Conservation (phyloP, 805 yeast species). For the Lachancea thermotolerans region DNA sequence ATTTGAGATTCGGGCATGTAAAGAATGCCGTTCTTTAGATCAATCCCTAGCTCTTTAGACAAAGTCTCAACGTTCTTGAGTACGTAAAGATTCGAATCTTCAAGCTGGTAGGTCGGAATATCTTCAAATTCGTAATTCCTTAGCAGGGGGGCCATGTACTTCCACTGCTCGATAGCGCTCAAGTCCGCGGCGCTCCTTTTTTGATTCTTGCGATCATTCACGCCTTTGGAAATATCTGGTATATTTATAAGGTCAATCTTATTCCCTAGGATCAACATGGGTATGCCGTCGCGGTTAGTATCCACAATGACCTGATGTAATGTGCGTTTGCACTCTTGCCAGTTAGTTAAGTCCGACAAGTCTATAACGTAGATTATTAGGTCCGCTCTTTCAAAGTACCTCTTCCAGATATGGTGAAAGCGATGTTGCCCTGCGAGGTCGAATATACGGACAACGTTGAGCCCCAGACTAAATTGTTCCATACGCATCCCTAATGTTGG, state of each 20-base stretch:
- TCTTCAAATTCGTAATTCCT: slow-evolving; percentile 15
- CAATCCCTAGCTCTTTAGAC: slow-evolving; percentile 18
- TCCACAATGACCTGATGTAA: slow-evolving; percentile 13
- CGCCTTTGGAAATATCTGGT: not conserved
- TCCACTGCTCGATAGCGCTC: slow-evolving; percentile 7
- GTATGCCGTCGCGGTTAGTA: slow-evolving; percentile 18
- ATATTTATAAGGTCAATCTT: slow-evolving; percentile 15
- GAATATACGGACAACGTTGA: slow-evolving; percentile 13
- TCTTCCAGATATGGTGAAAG: slow-evolving; percentile 19
- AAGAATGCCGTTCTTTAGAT: slow-evolving; percentile 14
- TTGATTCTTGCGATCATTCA: not conserved
- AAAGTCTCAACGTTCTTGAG: slow-evolving; percentile 17
- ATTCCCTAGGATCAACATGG: slow-evolving; percentile 18
- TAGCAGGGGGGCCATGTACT: slow-evolving; percentile 12
- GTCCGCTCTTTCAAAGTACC: slow-evolving; percentile 18
- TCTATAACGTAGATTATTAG: slow-evolving; percentile 19
- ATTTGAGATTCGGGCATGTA: slow-evolving; percentile 10
- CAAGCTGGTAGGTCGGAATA: slow-evolving; percentile 12
- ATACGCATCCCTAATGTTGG: slow-evolving; percentile 19
- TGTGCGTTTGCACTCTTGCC: slow-evolving; percentile 12
- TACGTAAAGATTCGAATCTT: slow-evolving; percentile 12
- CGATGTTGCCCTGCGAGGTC: slow-evolving; percentile 21
- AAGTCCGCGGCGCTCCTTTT: slow-evolving; percentile 4
- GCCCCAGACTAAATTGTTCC: slow-evolving; percentile 13
- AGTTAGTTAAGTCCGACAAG: slow-evolving; percentile 16